A percentile compares a stretch with the other conserved stretches of the same genome.
Conservation (phyloP, 768 basidiomycete genomes). For the Trichaptum fuscoviolaceum region DNA sequence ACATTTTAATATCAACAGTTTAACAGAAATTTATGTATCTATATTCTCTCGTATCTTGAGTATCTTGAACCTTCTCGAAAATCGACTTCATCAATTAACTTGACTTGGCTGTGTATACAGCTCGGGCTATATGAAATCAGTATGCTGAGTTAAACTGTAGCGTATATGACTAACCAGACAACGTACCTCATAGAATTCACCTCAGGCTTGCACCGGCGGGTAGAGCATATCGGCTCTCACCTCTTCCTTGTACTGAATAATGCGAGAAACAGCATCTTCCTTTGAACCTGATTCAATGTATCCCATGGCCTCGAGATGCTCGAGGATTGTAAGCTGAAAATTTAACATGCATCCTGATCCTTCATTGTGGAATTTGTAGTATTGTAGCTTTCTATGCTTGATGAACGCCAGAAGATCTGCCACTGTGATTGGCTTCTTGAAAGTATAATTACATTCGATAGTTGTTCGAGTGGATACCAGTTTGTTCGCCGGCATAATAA, state of each 20-base stretch:
- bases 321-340: neutral
- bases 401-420: neutral
- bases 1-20: neutral
- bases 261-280: neutral
- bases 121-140: no score
- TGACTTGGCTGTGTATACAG: no score
- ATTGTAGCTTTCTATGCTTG: neutral
- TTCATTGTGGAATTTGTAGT: neutral
- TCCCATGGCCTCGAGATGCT: neutral
- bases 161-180: neutral
- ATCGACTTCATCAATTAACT: no score
- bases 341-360: neutral
- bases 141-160: neutral
- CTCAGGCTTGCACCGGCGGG: neutral
- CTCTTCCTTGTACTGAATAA: neutral
- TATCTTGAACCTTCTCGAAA: no score
- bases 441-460: neutral
- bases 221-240: neutral
- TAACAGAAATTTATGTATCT: no score
- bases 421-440: neutral
- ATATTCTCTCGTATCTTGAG: no score
- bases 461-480: neutral
- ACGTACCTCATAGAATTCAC: neutral
- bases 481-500: neutral
- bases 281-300: neutral